These are phyloP conservation scores for Claviceps sp. DNA, from an alignment of 2,329 filamentous ascomycete species.

Conservation along the genomic window DNA sequence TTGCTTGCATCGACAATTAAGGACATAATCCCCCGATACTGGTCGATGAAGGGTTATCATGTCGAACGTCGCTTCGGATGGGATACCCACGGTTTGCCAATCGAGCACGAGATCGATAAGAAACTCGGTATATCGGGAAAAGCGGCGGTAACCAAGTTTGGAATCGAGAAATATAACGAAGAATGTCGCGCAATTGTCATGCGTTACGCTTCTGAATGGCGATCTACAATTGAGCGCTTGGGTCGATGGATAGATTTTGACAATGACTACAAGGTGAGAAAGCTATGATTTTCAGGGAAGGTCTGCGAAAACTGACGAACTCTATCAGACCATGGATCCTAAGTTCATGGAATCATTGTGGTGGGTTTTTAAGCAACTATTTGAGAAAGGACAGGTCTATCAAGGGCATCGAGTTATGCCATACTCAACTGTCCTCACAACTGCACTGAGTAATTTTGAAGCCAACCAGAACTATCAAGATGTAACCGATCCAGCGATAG, in stretches of 20 bases:
- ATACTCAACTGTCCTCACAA: constrained; percentile 82
- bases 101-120: constrained; percentile 97
- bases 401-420: constrained; percentile 89
- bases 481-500: constrained; percentile 78
- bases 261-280: constrained; percentile 75
- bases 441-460: constrained; percentile 84
- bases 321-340: constrained; percentile 69
- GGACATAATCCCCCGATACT: constrained; percentile 91
- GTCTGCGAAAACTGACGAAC: not conserved
- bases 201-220: constrained; percentile 79
- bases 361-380: constrained; percentile 94
- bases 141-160: constrained; percentile 74
- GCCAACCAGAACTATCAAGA: constrained; percentile 92
- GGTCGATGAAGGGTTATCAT: constrained; percentile 92
- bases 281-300: not conserved
- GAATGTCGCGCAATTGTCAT: constrained; percentile 91
- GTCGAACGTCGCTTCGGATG: constrained; percentile 89
- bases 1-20: constrained; percentile 89
- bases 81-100: constrained; percentile 88
- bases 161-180: constrained; percentile 78
- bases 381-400: constrained; percentile 81
- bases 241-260: constrained; percentile 97
- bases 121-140: constrained; percentile 79
- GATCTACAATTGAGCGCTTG: constrained; percentile 71
- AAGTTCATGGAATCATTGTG: constrained; percentile 91